Percentiles rank a stretch among this genome's conserved stretches.
These are phyloP conservation scores for Lipomyces spencermartinsiae DNA, from an alignment of 805 yeast species.

Conservation along the genomic window DNA sequence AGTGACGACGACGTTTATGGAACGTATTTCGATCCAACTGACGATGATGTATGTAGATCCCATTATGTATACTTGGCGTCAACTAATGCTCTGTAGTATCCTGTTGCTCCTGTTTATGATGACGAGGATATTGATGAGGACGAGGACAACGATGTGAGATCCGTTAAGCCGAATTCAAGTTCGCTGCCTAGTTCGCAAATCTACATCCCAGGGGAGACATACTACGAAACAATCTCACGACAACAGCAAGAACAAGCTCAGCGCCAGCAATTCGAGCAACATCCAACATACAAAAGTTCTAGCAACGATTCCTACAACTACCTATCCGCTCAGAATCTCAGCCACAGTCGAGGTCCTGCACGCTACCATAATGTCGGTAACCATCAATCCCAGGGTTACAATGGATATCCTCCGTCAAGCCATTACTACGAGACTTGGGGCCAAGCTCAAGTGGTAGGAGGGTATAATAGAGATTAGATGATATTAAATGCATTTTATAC, in stretches of 20 bases:
- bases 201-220: conserved; percentile 25
- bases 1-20: conserved; percentile 21
- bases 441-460: conserved; percentile 7
- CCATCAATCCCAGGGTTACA: not conserved
- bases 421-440: conserved; percentile 3
- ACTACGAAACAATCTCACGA: conserved; percentile 24
- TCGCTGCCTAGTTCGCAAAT: not conserved
- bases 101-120: conserved; percentile 6
- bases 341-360: not conserved
- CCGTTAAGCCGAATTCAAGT: not conserved
- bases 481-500: not conserved
- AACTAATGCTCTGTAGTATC: not conserved
- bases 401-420: conserved; percentile 4
- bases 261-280: not conserved
- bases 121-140: conserved; percentile 3
- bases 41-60: conserved; percentile 23
- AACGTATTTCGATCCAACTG: conserved; percentile 14
- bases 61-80: not conserved
- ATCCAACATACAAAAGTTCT: not conserved
- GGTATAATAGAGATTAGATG: conserved; percentile 2
- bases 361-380: not conserved
- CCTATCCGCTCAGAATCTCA: not conserved
- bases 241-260: conserved; percentile 27
- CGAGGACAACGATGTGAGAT: conserved; percentile 6
- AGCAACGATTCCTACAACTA: not conserved